Percentiles rank a stretch among this genome's conserved stretches.
Conservation (phyloP, 768 basidiomycete genomes). For the Suillus fuscotomentosus region DNA sequence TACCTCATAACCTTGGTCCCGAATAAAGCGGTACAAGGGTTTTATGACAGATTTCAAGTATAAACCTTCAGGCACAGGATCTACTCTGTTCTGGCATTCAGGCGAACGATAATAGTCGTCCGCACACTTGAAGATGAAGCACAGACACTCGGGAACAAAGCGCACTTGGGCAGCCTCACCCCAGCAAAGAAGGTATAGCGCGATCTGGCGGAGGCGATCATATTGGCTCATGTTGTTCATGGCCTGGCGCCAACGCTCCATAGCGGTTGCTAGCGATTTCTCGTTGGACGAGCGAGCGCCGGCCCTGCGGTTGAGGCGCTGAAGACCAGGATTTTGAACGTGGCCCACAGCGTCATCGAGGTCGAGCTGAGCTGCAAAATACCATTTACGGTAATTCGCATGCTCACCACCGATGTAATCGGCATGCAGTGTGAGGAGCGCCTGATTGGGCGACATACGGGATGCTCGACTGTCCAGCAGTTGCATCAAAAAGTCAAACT, state of each 20-base stretch:
- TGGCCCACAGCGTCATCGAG: slow-evolving; percentile 96
- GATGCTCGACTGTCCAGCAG: slow-evolving; percentile 95
- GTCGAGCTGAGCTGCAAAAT: slow-evolving; percentile 98
- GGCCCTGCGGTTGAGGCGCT: slow-evolving; percentile 66
- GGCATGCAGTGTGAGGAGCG: slow-evolving; percentile 91
- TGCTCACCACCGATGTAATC: slow-evolving; percentile 99
- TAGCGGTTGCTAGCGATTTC: slow-evolving; percentile 75
- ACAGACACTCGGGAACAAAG: slow-evolving; percentile 93
- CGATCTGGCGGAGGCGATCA: slow-evolving; percentile 94
- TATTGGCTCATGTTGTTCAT: slow-evolving; percentile 99
- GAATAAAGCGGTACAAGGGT: slow-evolving; percentile 93
- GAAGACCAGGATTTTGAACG: slow-evolving; percentile 86
- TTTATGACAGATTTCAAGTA: slow-evolving; percentile 90
- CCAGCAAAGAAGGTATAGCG: slow-evolving; percentile 94
- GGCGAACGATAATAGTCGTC: slow-evolving; percentile 99
- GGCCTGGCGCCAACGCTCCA: slow-evolving; percentile 93
- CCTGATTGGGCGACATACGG: slow-evolving; percentile 95
- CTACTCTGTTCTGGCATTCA: slow-evolving; percentile 93
- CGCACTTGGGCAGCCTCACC: slow-evolving; percentile 98
- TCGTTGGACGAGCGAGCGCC: slow-evolving; percentile 54
- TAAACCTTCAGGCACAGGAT: slow-evolving; percentile 93
- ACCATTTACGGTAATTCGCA: slow-evolving; percentile 99
- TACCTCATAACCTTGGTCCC: slow-evolving; percentile 97
- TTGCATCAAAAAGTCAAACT: slow-evolving; percentile 99
- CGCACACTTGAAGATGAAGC: slow-evolving; percentile 99